Percentiles rank a stretch among this genome's conserved stretches.
phyloP scores from a whole-genome alignment of 179 eudicot genomes.

The Camellia oleifera region DNA sequence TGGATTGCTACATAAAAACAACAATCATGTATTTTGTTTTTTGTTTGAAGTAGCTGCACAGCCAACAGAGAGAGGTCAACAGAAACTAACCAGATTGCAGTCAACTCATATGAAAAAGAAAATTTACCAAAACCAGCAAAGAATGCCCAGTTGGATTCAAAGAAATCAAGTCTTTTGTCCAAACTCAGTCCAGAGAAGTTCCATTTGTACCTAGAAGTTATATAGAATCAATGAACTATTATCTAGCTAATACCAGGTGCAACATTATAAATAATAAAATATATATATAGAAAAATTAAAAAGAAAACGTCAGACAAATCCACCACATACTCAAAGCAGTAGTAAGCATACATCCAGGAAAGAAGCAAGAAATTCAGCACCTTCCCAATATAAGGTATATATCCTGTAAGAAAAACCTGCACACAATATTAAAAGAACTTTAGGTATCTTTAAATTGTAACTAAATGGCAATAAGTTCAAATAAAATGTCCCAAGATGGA shows the following conservation, averaged over 20 bases:
- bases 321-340: constrained; percentile 89
- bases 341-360: constrained; percentile 98
- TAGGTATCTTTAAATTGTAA: constrained; percentile 5
- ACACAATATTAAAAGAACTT: constrained; percentile 11
- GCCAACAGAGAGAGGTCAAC: neutral
- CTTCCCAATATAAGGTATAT: constrained; percentile 79
- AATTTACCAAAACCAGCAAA: constrained; percentile 97
- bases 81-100: neutral
- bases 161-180: constrained; percentile 85
- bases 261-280: neutral
- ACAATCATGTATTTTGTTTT: neutral
- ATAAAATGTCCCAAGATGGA: neutral
- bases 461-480: neutral
- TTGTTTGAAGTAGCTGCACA: constrained; percentile 6
- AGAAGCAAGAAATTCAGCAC: constrained; percentile 76
- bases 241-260: constrained; percentile 2
- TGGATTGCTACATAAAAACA: neutral
- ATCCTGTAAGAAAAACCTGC: constrained; percentile 81
- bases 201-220: constrained; percentile 83
- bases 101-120: constrained; percentile 15
- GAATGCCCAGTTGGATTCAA: constrained; percentile 97
- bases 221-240: constrained; percentile 7
- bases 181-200: constrained; percentile 82
- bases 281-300: neutral
- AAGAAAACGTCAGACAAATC: constrained; percentile 9